Percentiles rank a stretch among this genome's conserved stretches.
Evolutionary conservation across 768 basidiomycete genomes (phyloP).

Genomic region (Russula sp.): DNA sequence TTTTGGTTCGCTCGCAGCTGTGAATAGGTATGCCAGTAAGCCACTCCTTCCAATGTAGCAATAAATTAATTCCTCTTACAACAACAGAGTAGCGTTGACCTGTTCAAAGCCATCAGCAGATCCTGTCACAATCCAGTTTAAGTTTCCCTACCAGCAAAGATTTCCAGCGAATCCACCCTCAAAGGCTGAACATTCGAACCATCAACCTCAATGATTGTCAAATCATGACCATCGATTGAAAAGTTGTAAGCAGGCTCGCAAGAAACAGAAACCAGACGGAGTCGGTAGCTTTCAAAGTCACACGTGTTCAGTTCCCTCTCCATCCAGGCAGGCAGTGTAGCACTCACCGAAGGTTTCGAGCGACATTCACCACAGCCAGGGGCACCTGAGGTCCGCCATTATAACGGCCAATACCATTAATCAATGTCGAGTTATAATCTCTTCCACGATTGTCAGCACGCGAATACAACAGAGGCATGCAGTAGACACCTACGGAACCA

Average conservation of each 20-base stretch:
- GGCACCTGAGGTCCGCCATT: neutral
- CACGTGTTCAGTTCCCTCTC: neutral
- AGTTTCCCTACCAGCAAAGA: conserved; percentile 31
- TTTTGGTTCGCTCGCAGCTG: neutral
- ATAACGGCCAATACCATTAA: neutral
- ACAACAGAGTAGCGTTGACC: neutral
- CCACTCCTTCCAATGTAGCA: neutral
- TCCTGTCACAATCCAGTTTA: neutral
- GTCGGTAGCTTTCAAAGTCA: neutral
- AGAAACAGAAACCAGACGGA: conserved; percentile 34
- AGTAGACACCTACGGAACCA: neutral
- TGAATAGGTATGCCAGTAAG: neutral
- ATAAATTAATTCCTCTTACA: neutral
- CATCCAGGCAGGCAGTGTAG: neutral
- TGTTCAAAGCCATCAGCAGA: neutral
- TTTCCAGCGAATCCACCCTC: conserved; percentile 34
- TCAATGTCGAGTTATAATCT: neutral
- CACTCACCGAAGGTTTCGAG: conserved; percentile 22
- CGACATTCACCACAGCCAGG: neutral
- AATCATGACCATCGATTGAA: conserved; percentile 29
- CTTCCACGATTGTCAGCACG: neutral
- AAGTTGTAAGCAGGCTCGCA: conserved; percentile 39
- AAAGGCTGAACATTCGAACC: conserved; percentile 35
- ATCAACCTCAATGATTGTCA: conserved; percentile 29
- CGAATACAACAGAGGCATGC: neutral